phyloP scores from a whole-genome alignment of 164 flowering plant genomes.

The Sedum album region DNA sequence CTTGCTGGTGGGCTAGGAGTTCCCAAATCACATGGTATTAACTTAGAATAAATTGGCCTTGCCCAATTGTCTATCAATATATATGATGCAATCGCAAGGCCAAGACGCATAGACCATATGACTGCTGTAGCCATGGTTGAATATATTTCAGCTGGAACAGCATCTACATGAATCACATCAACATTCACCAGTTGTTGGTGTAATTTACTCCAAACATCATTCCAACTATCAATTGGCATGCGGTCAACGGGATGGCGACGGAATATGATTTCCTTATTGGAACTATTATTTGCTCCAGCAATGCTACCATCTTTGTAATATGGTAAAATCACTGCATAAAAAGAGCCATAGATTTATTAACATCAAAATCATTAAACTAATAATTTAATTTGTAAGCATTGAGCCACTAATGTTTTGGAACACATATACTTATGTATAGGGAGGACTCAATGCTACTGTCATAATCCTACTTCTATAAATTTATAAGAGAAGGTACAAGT shows the following conservation, averaged over 20 bases:
- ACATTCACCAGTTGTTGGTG: constrained; percentile 88
- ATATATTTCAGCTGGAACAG: constrained; percentile 79
- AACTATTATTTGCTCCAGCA: constrained; percentile 23
- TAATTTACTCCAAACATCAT: constrained; percentile 90
- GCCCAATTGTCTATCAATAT: constrained; percentile 64
- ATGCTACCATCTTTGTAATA: constrained; percentile 65
- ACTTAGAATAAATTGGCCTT: constrained; percentile 88
- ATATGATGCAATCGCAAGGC: constrained; percentile 61
- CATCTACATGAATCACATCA: constrained; percentile 62
- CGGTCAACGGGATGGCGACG: constrained; percentile 81
- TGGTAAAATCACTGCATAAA: constrained; percentile 69
- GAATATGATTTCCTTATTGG: constrained; percentile 55
- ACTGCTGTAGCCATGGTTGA: constrained; percentile 81
- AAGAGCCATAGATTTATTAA: neutral
- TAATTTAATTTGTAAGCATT: neutral
- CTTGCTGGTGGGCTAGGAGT: constrained; percentile 37
- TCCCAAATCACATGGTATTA: constrained; percentile 85
- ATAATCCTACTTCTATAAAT: neutral
- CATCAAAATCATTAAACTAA: too few relatives aligned
- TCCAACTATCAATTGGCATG: constrained; percentile 96
- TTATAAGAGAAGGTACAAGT: neutral
- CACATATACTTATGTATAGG: too few relatives aligned
- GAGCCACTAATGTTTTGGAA: neutral
- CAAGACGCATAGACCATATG: constrained; percentile 93
- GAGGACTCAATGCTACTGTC: neutral